Evolutionary conservation across 2,329 filamentous ascomycete species (phyloP).

Genomic region (Biscogniauxia sp.): DNA sequence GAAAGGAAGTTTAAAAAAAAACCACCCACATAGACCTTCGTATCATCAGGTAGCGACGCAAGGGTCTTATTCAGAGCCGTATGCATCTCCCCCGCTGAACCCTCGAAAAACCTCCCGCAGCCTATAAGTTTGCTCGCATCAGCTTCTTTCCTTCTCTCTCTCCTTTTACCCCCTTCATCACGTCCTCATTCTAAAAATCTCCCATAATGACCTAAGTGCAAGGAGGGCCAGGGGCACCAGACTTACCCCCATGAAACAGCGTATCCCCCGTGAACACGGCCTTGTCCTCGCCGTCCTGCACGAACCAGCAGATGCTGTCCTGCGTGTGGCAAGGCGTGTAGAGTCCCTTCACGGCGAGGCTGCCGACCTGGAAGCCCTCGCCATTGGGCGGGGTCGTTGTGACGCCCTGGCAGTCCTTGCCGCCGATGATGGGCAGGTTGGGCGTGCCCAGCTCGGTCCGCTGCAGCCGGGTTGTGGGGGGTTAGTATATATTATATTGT

Average conservation of each 20-base stretch:
- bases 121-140: slow-evolving; percentile 46
- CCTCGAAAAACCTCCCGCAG: slow-evolving; percentile 95
- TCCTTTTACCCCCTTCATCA: neutral
- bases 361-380: slow-evolving; percentile 77
- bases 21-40: slow-evolving; percentile 75
- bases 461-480: slow-evolving; percentile 14
- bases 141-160: slow-evolving; percentile 2
- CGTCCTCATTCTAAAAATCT: neutral
- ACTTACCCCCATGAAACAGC: slow-evolving; percentile 81
- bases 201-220: no score
- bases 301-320: slow-evolving; percentile 94
- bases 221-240: neutral
- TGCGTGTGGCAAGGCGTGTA: slow-evolving; percentile 98
- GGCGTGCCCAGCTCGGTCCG: slow-evolving; percentile 50
- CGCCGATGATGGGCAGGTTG: slow-evolving; percentile 76
- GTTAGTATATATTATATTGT: neutral
- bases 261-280: slow-evolving; percentile 96
- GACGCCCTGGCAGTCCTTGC: slow-evolving; percentile 79
- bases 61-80: slow-evolving; percentile 85
- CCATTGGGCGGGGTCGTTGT: slow-evolving; percentile 73
- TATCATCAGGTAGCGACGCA: slow-evolving; percentile 79
- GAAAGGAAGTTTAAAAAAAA: no score
- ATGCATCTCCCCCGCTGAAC: slow-evolving; percentile 86
- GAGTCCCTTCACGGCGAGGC: slow-evolving; percentile 79
- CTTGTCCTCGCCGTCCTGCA: slow-evolving; percentile 73